These are phyloP conservation scores for Acanthamoeba lugdunensis DNA, from an alignment of 208 protist species.

Conservation along the genomic window DNA sequence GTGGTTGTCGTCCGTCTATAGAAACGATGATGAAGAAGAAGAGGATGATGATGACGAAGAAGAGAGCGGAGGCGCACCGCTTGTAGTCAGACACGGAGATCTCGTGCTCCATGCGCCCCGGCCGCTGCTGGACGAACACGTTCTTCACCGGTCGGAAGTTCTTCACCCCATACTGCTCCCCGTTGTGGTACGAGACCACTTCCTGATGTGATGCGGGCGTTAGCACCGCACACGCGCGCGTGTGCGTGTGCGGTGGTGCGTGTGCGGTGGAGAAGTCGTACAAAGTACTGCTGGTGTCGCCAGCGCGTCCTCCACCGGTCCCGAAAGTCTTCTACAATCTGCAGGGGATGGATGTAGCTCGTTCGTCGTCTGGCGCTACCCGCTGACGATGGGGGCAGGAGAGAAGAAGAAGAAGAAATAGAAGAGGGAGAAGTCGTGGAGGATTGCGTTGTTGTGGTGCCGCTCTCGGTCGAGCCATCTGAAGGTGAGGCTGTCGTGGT, in stretches of 20 bases:
- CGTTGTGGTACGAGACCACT: constrained; percentile 46
- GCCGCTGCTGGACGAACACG: constrained; percentile 21
- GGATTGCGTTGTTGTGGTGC: not conserved
- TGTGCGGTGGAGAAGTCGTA: not conserved
- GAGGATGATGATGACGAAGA: too few species aligned
- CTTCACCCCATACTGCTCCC: constrained; percentile 58
- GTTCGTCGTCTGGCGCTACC: not conserved
- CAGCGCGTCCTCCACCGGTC: constrained; percentile 34
- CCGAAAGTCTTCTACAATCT: constrained; percentile 14
- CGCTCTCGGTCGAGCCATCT: not conserved
- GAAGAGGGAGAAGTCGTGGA: too few species aligned
- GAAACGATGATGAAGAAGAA: too few species aligned
- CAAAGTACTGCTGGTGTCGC: constrained; percentile 55
- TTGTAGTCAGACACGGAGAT: constrained; percentile 54
- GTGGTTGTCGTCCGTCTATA: too few species aligned
- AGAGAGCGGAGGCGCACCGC: not conserved
- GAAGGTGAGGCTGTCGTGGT: not conserved
- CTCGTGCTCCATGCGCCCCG: constrained; percentile 37
- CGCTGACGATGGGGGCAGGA: too few species aligned
- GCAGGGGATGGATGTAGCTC: constrained; percentile 9
- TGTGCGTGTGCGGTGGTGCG: not conserved
- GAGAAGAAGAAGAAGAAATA: too few species aligned
- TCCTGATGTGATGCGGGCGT: too few species aligned
- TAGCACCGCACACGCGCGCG: too few species aligned
- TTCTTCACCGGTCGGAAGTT: constrained; percentile 63